Evolutionary conservation across 2,329 filamentous ascomycete genomes (phyloP), one percentile per base, ranked within the genome.

Genomic region (Diaporthe sp.): DNA sequence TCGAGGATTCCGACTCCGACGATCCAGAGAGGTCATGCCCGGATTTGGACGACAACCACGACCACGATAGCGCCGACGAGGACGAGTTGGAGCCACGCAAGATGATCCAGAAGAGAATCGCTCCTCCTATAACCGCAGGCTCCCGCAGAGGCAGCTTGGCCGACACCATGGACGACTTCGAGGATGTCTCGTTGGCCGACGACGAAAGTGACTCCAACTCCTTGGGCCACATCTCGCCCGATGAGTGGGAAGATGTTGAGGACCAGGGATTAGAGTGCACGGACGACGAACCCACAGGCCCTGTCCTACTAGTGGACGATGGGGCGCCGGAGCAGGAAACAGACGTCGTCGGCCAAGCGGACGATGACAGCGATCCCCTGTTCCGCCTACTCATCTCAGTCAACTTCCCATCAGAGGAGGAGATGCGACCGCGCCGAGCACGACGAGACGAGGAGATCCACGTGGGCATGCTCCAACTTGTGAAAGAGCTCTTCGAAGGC

Each of bases 251-350:
- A 44, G 75, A 76, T 22, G 62, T 75, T 17, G 71, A 71, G 17
- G 75, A 73, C 46, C 46, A 53, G 28, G 58, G 9, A 4, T 8
- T 22, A 37, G 51, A 37, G 17, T 7, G 19, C 55, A 55, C n/a
- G 22, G 72, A 44, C 46, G 71, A 71, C 44, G 70, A 71, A 28
- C 42, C 42, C 13, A 5, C 51, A 71, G 61, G 37, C 62, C 75
- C 73, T 73, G 73, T 76, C 57, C 73, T 60, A 75, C 75, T 73
- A 76, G 75, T 70, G 75, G 73, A 75, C 62, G 73, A 76, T 58
- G 46, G 73, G 73, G 68, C 31, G 15, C 28, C 22, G 34, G 68
- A 49, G 34, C 37, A 39, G 44, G 58, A 53, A 8, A 31, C 61
- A 17, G 28, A 49, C n/a, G 73, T 72, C 44, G 49, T 65, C 55